These are phyloP conservation scores for Pseudozyma tsukubaensis DNA, from an alignment of 1,284 basidiomycete species.

Conservation along the genomic window DNA sequence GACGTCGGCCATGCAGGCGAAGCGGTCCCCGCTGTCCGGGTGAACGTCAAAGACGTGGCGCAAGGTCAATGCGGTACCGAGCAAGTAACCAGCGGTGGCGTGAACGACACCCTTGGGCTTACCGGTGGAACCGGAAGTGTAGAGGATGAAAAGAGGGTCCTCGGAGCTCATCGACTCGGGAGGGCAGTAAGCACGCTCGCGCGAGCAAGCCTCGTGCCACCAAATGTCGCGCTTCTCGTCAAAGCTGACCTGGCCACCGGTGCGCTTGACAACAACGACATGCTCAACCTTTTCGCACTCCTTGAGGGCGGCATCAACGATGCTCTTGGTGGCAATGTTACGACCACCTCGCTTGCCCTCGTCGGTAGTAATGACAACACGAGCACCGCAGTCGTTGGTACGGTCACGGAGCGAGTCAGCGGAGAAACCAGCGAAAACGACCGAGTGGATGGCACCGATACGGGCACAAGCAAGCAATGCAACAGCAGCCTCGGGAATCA, in stretches of 20 bases:
- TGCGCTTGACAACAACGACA: constrained; percentile 88
- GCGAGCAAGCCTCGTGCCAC: constrained; percentile 92
- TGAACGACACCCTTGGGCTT: constrained; percentile 98
- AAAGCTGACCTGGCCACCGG: constrained; percentile 84
- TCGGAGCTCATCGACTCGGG: constrained; percentile 87
- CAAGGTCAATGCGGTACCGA: constrained; percentile 88
- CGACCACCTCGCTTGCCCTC: constrained; percentile 96
- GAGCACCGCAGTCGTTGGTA: constrained; percentile 86
- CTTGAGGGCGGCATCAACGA: constrained; percentile 91
- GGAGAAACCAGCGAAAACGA: constrained; percentile 97
- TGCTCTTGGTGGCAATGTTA: constrained; percentile 89
- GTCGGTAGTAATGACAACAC: constrained; percentile 93
- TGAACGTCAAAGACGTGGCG: constrained; percentile 98
- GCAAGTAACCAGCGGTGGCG: constrained; percentile 91
- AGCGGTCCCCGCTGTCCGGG: constrained; percentile 74
- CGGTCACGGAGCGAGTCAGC: constrained; percentile 96
- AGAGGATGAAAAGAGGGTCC: constrained; percentile 97
- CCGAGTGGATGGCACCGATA: constrained; percentile 97
- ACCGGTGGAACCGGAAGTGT: constrained; percentile 92
- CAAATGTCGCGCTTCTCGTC: constrained; percentile 88
- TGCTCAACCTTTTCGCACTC: constrained; percentile 88
- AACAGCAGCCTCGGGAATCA: constrained; percentile 79
- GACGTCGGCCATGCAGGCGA: constrained; percentile 98
- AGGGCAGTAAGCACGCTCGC: constrained; percentile 89
- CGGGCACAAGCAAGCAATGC: constrained; percentile 97